Conservation (phyloP, 2,329 filamentous ascomycete species). For the Paecilomyces sp. region DNA sequence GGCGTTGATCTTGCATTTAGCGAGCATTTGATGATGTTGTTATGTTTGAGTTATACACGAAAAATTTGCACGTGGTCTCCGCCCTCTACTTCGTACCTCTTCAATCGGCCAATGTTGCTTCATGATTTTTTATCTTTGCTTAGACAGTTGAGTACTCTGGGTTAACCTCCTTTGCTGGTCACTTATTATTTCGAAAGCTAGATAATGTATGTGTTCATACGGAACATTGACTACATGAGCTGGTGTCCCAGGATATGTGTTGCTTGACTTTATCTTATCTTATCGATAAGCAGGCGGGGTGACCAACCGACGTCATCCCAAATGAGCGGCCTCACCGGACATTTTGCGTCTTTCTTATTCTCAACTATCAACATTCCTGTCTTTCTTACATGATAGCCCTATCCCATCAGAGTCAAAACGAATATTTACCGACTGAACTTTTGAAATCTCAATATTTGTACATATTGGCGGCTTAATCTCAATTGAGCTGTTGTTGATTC, state of each 20-base stretch:
- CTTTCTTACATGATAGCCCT: neutral
- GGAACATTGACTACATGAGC: neutral
- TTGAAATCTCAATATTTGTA: neutral
- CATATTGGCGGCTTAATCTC: neutral
- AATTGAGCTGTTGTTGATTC: neutral
- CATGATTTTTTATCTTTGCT: neutral
- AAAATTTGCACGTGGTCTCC: neutral
- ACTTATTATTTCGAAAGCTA: neutral
- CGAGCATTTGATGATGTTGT: neutral
- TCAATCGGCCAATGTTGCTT: neutral
- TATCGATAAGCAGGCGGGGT: conserved; percentile 3
- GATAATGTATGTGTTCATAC: neutral
- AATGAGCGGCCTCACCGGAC: neutral
- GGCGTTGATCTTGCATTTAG: neutral
- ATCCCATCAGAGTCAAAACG: neutral
- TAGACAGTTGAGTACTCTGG: neutral
- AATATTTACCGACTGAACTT: neutral
- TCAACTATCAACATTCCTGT: neutral
- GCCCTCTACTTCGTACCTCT: neutral
- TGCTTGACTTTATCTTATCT: neutral
- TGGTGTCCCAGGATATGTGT: neutral
- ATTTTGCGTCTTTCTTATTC: neutral
- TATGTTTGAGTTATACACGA: neutral
- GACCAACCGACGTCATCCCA: conserved; percentile 4
- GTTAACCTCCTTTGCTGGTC: neutral